Percentiles rank a stretch among this genome's conserved stretches.
These are phyloP conservation scores for Tuber borchii DNA, from an alignment of 495 filamentous ascomycete genomes.

Conservation along the genomic window DNA sequence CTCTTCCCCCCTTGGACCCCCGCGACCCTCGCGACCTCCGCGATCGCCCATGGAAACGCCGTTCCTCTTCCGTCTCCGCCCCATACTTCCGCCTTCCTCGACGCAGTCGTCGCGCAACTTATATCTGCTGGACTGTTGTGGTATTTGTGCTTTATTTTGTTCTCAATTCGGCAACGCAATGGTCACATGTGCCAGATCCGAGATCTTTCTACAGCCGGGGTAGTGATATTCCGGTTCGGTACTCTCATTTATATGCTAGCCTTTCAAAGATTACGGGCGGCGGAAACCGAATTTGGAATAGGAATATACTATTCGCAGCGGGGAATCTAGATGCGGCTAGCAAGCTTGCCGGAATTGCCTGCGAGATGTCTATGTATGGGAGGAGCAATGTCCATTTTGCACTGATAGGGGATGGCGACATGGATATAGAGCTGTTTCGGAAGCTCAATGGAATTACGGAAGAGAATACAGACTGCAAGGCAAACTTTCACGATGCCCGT, in stretches of 20 bases:
- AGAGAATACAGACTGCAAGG: slow-evolving; percentile 44
- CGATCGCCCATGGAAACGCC: slow-evolving; percentile 29
- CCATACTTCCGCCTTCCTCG: slow-evolving; percentile 35
- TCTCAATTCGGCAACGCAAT: slow-evolving; percentile 29
- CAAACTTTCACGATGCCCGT: slow-evolving; percentile 54
- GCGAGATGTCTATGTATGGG: slow-evolving; percentile 49
- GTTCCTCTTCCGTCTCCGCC: slow-evolving; percentile 16
- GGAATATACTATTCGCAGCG: slow-evolving; percentile 51
- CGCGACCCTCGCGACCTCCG: slow-evolving; percentile 35
- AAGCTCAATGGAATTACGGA: slow-evolving; percentile 49
- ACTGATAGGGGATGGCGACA: slow-evolving; percentile 50
- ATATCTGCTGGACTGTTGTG: slow-evolving; percentile 28
- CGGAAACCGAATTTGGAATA: slow-evolving; percentile 37
- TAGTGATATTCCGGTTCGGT: slow-evolving; percentile 26
- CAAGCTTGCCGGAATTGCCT: slow-evolving; percentile 52
- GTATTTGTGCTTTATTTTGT: slow-evolving; percentile 32
- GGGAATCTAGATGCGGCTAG: slow-evolving; percentile 50
- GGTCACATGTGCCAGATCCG: slow-evolving; percentile 32
- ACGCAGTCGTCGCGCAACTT: slow-evolving; percentile 39
- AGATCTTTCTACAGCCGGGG: slow-evolving; percentile 10
- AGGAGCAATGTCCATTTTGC: slow-evolving; percentile 52
- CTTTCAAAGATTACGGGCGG: slow-evolving; percentile 16
- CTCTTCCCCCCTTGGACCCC: slow-evolving; percentile 36
- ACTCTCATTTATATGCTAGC: slow-evolving; percentile 29
- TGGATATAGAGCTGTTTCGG: slow-evolving; percentile 51